These are phyloP conservation scores for Carnegiea gigantea DNA, from an alignment of 179 eudicot genomes.

Conservation along the genomic window DNA sequence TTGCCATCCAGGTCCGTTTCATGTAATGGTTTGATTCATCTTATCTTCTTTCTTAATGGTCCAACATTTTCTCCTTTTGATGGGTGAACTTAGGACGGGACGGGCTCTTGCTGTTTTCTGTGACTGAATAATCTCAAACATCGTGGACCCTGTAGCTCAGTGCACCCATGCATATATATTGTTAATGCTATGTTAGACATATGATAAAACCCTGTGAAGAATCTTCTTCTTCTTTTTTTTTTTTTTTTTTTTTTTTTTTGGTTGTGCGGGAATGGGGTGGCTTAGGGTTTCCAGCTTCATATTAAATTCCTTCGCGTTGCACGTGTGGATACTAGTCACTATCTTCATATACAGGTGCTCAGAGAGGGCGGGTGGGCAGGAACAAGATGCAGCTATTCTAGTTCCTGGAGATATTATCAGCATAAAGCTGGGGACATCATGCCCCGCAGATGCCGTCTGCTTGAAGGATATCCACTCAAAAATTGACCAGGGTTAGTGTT, in stretches of 20 bases:
- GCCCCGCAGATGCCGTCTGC: conserved; percentile 81
- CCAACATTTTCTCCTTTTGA: too few relatives aligned
- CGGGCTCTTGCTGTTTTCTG: too few relatives aligned
- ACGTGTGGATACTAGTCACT: not conserved
- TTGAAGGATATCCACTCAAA: conserved; percentile 72
- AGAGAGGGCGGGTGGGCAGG: conserved; percentile 75
- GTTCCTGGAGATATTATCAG: conserved; percentile 81
- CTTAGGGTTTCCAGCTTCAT: not conserved
- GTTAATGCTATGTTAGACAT: not conserved
- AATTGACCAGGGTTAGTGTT: conserved; percentile 65
- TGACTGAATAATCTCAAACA: too few relatives aligned
- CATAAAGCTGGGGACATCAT: conserved; percentile 77
- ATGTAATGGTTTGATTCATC: too few relatives aligned
- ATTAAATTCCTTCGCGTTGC: not conserved
- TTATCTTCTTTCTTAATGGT: too few relatives aligned
- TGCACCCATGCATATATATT: too few relatives aligned
- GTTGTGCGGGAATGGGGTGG: not conserved
- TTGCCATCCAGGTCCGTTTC: too few relatives aligned
- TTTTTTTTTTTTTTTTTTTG: not conserved
- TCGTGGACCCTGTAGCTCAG: too few relatives aligned
- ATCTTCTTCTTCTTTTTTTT: not conserved
- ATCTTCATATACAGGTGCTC: conserved; percentile 40
- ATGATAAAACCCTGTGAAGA: not conserved
- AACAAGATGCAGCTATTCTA: conserved; percentile 61
- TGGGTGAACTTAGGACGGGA: too few relatives aligned